These are phyloP conservation scores for Tuber magnatum DNA, from an alignment of 495 filamentous ascomycete genomes.

Conservation along the genomic window DNA sequence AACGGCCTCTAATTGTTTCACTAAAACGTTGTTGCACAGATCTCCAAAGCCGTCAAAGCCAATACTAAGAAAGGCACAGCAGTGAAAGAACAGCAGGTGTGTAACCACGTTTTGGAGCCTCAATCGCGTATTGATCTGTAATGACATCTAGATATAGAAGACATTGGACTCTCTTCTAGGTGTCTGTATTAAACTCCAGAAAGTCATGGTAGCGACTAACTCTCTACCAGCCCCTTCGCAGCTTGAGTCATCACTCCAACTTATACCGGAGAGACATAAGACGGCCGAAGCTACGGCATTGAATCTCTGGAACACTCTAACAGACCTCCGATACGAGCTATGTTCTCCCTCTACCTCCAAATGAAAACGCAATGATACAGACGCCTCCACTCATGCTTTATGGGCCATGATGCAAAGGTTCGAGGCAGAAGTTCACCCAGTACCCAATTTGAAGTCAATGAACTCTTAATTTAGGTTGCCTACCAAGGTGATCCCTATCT, in stretches of 20 bases:
- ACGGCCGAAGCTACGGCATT: conserved; percentile 86
- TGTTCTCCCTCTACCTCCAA: conserved; percentile 40
- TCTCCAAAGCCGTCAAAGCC: conserved; percentile 63
- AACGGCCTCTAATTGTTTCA: conserved; percentile 7
- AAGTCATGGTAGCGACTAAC: conserved; percentile 50
- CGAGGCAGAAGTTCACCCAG: no score
- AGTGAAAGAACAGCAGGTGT: conserved; percentile 64
- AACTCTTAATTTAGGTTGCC: no score
- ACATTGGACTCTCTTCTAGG: no score
- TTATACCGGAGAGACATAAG: conserved; percentile 48
- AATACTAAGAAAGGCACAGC: conserved; percentile 79
- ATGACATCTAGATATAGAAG: no score
- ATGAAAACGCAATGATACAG: conserved; percentile 44
- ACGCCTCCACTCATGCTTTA: conserved; percentile 43
- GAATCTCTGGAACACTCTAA: conserved; percentile 75
- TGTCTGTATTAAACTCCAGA: no score
- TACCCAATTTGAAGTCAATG: no score
- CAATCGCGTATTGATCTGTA: no score
- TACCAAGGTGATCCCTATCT: no score
- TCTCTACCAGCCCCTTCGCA: conserved; percentile 50
- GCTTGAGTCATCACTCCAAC: conserved; percentile 5
- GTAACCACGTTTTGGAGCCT: no score
- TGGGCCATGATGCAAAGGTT: no score
- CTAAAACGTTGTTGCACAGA: conserved; percentile 52
- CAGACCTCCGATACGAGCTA: conserved; percentile 59